Base-by-base conservation (phyloP, 2,329 filamentous ascomycete species). In the Pyrenophora graminea region DNA sequence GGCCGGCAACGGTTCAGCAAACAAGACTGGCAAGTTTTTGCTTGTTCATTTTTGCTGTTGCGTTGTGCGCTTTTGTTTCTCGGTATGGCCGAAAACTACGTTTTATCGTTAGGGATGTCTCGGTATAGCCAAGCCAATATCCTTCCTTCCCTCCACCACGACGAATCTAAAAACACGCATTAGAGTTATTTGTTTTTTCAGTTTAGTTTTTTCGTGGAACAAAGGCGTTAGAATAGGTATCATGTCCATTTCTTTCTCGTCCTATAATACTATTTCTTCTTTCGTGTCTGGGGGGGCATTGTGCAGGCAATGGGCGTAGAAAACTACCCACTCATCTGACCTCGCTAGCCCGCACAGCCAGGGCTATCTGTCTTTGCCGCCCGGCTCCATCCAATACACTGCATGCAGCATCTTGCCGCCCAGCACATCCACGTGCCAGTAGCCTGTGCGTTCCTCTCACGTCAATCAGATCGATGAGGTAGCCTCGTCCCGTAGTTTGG, bases 401-500 rank as follows among this genome's bases (percentile, higher is more conserved):
- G 31, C 30, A 18, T 30, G 25, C 40, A 43, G 19, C 10, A 32
- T 34, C 30, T 45, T 45, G 48, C 48, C 48, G 48, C 42, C 48
- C 48, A 45, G 41, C 48, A 44, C 44, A 42, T 45, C 18, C 45
- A 39, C 43, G 45, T 23, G 36, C 39, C 25, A 31, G 39, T 33
- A 23, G 40, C 39, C 32, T 23, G 32, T 39, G 27, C 36, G 38
- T 15, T 17, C 36, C 39, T 27, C 34, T 31, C 39, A 19, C 27
- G n/a, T 45, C 34, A 17, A 45, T 32, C 33, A 41, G 34, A 46
- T 36, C 40, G n/a, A 42, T 36, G 37, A 46, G 38, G 41, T 52
- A 40, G 55, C 50, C 47, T 46, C 41, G 49, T 30, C 36, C 17
- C 41, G 18, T 52, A 37, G 43, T 18, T 45, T 40, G 37, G 25